Base-by-base conservation (phyloP, 2,329 filamentous ascomycete genomes). In the Blastomyces percursus region DNA sequence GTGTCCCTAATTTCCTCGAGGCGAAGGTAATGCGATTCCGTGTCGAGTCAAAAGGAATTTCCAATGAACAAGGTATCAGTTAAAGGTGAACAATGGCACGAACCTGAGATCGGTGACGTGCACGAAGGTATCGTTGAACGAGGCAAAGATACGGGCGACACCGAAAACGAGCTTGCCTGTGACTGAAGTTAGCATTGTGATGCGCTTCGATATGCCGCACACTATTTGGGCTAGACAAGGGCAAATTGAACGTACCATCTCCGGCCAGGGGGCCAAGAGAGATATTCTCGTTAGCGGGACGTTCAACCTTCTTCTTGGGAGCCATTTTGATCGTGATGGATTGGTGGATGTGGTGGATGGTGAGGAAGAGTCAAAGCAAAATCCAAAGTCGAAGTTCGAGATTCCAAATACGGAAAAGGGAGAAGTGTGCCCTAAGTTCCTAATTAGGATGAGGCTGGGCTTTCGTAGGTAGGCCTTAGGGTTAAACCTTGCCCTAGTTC, bases 41-140 rank as follows among this genome's bases (percentile, higher is more conserved):
- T 35, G 32, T 30, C 48, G 11, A 27, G 24, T 7, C 24, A 30
- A 27, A 50, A 1, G 14, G 4, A 16, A 42, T 19, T 40, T 35
- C 21, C 42, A 38, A 16, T 42, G 19, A 14, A 16, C 21, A 42
- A 42, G n/a, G 9, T 5, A 48, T 27, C 24, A 59, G 16, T 3
- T 21, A 1, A 27, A 32, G 56, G 16, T 19, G 42, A 16, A 46
- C 11, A n/a, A 55, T 52, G 65, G 60, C 61, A 78, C 85, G 78
- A 81, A 91, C 88, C 84, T 87, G 80, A 99, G 91, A 96, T 97
- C 94, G 84, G 94, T 99, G 78, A 99, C 91, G 84, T 99, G 94
- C 79, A 99, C 94, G 83, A 91, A 91, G 78, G 88, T 91, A 76
- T 91, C 89, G 82, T 91, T 91, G 86, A 91, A 91, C 70, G 90